These are phyloP conservation scores for Aspergillus novoparasiticus DNA, from an alignment of 2,329 filamentous ascomycete genomes.

Conservation along the genomic window DNA sequence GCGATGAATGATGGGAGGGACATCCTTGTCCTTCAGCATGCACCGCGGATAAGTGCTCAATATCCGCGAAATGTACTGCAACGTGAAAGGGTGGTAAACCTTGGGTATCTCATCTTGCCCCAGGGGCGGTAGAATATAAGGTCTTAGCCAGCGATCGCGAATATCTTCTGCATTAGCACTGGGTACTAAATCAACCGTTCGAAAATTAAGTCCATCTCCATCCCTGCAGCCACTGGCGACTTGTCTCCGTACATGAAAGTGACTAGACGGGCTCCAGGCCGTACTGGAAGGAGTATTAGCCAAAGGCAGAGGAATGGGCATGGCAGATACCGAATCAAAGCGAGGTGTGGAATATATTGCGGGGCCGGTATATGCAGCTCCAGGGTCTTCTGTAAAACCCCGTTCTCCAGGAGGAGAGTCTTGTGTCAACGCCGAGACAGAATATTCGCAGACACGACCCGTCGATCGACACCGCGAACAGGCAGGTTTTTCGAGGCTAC, in stretches of 20 bases:
- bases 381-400: background rate
- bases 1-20: conserved; percentile 30
- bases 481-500: conserved; percentile 19
- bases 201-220: conserved; percentile 12
- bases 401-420: background rate
- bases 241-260: background rate
- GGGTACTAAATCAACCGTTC: conserved; percentile 17
- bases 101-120: conserved; percentile 25
- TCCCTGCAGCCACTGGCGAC: background rate
- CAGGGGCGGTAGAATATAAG: conserved; percentile 23
- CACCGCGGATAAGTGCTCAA: conserved; percentile 28
- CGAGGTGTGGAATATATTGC: background rate
- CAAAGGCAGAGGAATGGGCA: background rate
- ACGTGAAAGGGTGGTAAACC: conserved; percentile 22
- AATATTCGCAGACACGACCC: conserved; percentile 21
- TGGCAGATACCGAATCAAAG: background rate
- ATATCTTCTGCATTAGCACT: conserved; percentile 27
- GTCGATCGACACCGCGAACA: conserved; percentile 22
- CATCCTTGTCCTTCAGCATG: conserved; percentile 20
- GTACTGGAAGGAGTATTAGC: background rate
- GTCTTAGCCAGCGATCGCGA: conserved; percentile 31
- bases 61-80: conserved; percentile 28
- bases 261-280: background rate
- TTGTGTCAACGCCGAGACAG: background rate
- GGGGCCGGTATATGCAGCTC: background rate